Percentiles rank a stretch among this genome's conserved stretches.
Evolutionary conservation across 768 basidiomycete species (phyloP).

Genomic region (Boletellus emodensis): DNA sequence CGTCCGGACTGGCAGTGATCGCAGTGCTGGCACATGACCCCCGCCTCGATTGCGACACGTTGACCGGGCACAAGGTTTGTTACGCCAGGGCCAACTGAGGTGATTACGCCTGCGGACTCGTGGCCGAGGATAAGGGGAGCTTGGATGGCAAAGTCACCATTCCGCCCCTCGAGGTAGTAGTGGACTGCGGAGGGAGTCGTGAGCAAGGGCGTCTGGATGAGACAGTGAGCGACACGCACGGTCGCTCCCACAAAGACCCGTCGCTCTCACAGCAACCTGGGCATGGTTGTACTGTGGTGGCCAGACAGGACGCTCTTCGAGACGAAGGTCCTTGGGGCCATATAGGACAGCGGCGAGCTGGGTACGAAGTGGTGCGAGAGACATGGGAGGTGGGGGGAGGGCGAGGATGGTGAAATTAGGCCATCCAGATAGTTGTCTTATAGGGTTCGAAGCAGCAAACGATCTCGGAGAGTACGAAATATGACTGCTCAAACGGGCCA

Average conservation of each 20-base stretch:
- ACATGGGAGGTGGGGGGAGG: slow-evolving; percentile 32
- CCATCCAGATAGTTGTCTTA: slow-evolving; percentile 29
- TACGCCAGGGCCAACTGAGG: slow-evolving; percentile 75
- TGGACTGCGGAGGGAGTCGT: slow-evolving; percentile 54
- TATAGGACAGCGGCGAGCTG: slow-evolving; percentile 79
- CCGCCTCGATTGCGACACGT: slow-evolving; percentile 91
- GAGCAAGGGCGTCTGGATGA: slow-evolving; percentile 1
- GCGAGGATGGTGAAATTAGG: slow-evolving; percentile 20
- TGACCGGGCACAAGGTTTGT: slow-evolving; percentile 66
- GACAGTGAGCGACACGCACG: slow-evolving; percentile 39
- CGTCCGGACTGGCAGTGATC: slow-evolving; percentile 66
- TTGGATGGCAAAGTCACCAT: slow-evolving; percentile 87
- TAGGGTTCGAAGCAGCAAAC: slow-evolving; percentile 28
- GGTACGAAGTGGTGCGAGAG: slow-evolving; percentile 46
- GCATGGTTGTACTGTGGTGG: slow-evolving; percentile 69
- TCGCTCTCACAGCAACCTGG: slow-evolving; percentile 75
- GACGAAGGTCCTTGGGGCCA: slow-evolving; percentile 75
- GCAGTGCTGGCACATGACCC: slow-evolving; percentile 81
- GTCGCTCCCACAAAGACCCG: slow-evolving; percentile 90
- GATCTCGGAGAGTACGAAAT: slow-evolving; percentile 30
- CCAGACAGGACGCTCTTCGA: slow-evolving; percentile 71
- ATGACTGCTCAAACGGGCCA: slow-evolving; percentile 22
- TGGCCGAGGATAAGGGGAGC: slow-evolving; percentile 90
- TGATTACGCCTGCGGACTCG: slow-evolving; percentile 85
- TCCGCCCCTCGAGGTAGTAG: slow-evolving; percentile 85